Percentiles rank a stretch among this genome's conserved stretches.
Conservation (phyloP, 306 rosid genomes). For the Calophaca sinica region DNA sequence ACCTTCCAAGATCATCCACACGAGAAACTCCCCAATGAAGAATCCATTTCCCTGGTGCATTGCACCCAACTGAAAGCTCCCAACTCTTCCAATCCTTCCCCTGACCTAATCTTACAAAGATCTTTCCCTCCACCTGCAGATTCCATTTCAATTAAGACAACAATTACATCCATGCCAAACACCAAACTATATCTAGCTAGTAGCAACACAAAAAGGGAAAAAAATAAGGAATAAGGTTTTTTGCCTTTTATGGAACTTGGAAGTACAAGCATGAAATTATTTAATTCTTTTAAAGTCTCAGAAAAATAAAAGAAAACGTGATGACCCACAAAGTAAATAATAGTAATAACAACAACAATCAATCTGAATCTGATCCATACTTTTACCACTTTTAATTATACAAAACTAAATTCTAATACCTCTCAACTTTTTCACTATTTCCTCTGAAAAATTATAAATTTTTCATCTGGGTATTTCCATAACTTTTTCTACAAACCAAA, state of each 20-base stretch:
- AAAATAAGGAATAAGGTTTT: neutral
- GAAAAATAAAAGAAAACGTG: conserved; percentile 25
- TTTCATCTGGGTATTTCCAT: conserved; percentile 22
- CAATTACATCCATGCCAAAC: conserved; percentile 35
- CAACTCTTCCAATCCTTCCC: conserved; percentile 55
- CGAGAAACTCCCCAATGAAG: conserved; percentile 96
- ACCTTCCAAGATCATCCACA: conserved; percentile 79
- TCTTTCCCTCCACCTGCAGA: conserved; percentile 84
- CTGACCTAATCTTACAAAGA: conserved; percentile 66
- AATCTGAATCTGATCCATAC: conserved; percentile 31
- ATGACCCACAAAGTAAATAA: neutral
- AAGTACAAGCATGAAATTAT: conserved; percentile 26
- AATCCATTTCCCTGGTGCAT: conserved; percentile 85
- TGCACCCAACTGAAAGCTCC: conserved; percentile 84
- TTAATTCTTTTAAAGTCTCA: neutral
- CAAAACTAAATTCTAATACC: conserved; percentile 28
- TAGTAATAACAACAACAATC: neutral
- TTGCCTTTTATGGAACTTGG: neutral
- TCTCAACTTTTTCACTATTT: conserved; percentile 21
- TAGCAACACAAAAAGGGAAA: conserved; percentile 16
- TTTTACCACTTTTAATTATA: neutral
- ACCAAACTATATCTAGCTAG: conserved; percentile 22
- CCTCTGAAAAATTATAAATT: neutral
- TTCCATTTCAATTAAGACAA: conserved; percentile 46
- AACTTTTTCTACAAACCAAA: neutral